These are phyloP conservation scores for Diaporthe ampelina DNA, from an alignment of 2,329 filamentous ascomycete genomes.

Conservation along the genomic window DNA sequence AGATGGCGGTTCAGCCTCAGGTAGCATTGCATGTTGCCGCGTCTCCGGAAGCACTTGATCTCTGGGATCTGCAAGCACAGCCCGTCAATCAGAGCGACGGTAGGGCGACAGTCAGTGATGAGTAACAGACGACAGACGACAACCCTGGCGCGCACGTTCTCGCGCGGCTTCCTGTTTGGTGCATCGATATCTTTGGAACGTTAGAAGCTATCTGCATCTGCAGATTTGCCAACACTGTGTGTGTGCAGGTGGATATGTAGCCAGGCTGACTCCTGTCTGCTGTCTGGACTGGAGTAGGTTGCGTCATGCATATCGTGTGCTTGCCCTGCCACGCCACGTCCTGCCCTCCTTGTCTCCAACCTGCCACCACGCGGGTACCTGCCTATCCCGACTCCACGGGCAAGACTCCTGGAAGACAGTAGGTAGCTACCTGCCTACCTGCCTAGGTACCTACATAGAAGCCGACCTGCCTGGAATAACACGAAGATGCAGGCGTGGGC, in stretches of 20 bases:
- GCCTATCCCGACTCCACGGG: not conserved
- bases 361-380: not conserved
- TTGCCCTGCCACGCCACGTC: not conserved
- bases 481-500: not conserved
- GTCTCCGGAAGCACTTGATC: conserved; percentile 5
- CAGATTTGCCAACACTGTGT: not conserved
- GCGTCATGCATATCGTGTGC: conserved; percentile 18
- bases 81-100: not conserved
- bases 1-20: conserved; percentile 1
- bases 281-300: not conserved
- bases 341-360: not conserved
- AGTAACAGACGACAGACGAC: conserved; percentile 19
- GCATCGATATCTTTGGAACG: not conserved
- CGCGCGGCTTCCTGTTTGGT: conserved; percentile 20
- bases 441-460: not conserved
- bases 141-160: not conserved
- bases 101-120: conserved; percentile 11
- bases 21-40: conserved; percentile 26
- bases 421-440: no score
- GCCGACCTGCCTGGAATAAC: not conserved
- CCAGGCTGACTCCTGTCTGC: not conserved
- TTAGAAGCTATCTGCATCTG: not conserved
- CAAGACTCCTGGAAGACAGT: not conserved
- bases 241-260: not conserved
- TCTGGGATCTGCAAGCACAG: conserved; percentile 2